A percentile compares a stretch with the other conserved stretches of the same genome.
Conservation (phyloP, 805 yeast species). For the Metschnikowia matae region DNA sequence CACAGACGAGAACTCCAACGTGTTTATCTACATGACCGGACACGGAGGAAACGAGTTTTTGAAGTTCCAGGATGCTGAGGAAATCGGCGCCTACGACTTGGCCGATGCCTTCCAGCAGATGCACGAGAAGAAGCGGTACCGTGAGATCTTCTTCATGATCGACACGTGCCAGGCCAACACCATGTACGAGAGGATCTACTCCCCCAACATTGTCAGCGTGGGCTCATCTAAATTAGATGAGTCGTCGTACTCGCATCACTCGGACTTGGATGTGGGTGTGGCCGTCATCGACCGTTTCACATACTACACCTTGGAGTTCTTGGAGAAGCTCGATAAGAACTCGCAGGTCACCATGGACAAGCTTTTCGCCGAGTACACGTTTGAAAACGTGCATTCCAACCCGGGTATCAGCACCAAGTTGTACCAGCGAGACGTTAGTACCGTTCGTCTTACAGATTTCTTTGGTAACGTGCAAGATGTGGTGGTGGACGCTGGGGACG, state of each 20-base stretch:
- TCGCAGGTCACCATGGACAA: conserved; percentile 76
- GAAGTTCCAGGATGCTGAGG: conserved; percentile 98
- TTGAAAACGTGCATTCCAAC: conserved; percentile 81
- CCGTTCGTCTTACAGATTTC: conserved; percentile 84
- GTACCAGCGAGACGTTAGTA: conserved; percentile 58
- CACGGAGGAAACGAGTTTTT: conserved; percentile 98
- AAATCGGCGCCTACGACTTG: conserved; percentile 88
- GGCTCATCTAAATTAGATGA: conserved; percentile 89
- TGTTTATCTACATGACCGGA: conserved; percentile 93
- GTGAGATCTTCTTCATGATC: conserved; percentile 94
- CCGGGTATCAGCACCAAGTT: conserved; percentile 90
- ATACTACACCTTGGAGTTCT: conserved; percentile 80
- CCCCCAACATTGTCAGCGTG: conserved; percentile 88
- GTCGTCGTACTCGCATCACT: conserved; percentile 91
- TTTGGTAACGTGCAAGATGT: conserved; percentile 89
- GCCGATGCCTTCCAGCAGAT: conserved; percentile 97
- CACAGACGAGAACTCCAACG: conserved; percentile 92
- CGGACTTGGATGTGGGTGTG: conserved; percentile 93
- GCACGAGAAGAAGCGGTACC: conserved; percentile 93
- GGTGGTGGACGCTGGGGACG: conserved; percentile 54
- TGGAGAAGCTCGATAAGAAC: conserved; percentile 75
- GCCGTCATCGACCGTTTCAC: conserved; percentile 98
- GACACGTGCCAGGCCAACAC: conserved; percentile 99
- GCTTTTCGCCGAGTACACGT: conserved; percentile 77
- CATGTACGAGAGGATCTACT: conserved; percentile 87